These are phyloP conservation scores for Kalmanozyma brasiliensis DNA, from an alignment of 1,284 basidiomycete species.

Conservation along the genomic window DNA sequence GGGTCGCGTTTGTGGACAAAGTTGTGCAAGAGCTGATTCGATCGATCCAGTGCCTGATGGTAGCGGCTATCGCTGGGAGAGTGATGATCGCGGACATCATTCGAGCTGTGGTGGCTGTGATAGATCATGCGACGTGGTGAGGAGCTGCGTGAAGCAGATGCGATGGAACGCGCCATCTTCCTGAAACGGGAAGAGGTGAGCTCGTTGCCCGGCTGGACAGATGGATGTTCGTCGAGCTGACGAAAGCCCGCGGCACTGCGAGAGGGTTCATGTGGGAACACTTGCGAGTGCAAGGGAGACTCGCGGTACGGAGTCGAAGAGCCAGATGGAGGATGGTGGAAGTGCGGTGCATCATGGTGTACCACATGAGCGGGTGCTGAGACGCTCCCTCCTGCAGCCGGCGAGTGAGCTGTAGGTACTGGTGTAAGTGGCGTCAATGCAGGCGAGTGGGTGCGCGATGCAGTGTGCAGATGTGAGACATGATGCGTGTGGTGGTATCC, in stretches of 20 bases:
- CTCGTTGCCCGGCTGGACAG: slow-evolving; percentile 36
- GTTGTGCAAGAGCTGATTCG: slow-evolving; percentile 29
- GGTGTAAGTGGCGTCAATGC: slow-evolving; percentile 17
- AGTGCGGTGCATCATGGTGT: slow-evolving; percentile 13
- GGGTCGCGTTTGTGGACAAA: slow-evolving; percentile 42
- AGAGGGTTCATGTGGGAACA: slow-evolving; percentile 14
- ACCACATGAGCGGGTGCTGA: background rate
- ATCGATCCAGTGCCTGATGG: slow-evolving; percentile 28
- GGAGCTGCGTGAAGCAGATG: slow-evolving; percentile 32
- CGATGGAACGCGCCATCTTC: slow-evolving; percentile 45
- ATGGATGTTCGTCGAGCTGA: slow-evolving; percentile 48
- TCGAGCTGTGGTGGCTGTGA: slow-evolving; percentile 12
- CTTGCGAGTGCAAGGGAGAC: slow-evolving; percentile 31
- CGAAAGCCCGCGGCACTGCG: slow-evolving; percentile 20
- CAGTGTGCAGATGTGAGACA: slow-evolving; percentile 14
- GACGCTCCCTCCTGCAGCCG: background rate
- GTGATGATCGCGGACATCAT: slow-evolving; percentile 23
- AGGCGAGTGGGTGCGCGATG: slow-evolving; percentile 28
- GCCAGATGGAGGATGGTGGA: slow-evolving; percentile 14
- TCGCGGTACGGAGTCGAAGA: slow-evolving; percentile 32
- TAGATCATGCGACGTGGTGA: slow-evolving; percentile 40
- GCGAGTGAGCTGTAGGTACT: background rate
- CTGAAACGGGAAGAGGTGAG: slow-evolving; percentile 36
- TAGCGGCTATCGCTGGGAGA: slow-evolving; percentile 7
- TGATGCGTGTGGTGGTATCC: slow-evolving; percentile 11